Conservation (phyloP, 192 early-diverging fungal genomes). For the Coemansia reversa region DNA sequence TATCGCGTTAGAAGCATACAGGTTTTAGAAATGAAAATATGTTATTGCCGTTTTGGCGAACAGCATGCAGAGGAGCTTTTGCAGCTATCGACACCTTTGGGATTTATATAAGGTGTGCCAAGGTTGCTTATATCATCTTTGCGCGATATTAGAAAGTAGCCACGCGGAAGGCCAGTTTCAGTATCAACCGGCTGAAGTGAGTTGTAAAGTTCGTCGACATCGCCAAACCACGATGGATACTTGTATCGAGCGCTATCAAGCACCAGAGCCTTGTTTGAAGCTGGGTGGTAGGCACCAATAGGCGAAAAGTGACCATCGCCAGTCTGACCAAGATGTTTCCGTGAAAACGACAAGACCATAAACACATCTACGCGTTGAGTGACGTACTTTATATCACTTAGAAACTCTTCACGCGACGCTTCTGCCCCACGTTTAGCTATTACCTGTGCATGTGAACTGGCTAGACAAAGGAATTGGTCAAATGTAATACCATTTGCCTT, state of each 20-base stretch:
- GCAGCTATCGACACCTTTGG: not conserved
- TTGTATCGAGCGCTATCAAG: constrained; percentile 89
- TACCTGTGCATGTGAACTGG: constrained; percentile 83
- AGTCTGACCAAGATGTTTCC: constrained; percentile 76
- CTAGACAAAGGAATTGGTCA: constrained; percentile 85
- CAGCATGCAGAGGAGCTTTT: constrained; percentile 17
- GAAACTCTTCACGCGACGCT: constrained; percentile 72
- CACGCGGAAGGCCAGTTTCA: constrained; percentile 77
- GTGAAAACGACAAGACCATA: constrained; percentile 87
- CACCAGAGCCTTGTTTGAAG: constrained; percentile 72
- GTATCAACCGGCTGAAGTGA: constrained; percentile 78
- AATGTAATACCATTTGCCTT: constrained; percentile 85
- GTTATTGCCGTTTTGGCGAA: constrained; percentile 16
- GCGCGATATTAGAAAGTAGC: constrained; percentile 78
- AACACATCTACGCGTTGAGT: constrained; percentile 70
- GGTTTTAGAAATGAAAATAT: too few relatives aligned
- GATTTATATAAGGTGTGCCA: not conserved
- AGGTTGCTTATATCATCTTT: constrained; percentile 18
- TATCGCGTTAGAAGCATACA: too few relatives aligned
- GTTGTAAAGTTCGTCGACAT: constrained; percentile 71
- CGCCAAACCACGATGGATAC: constrained; percentile 86
- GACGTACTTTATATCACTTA: constrained; percentile 68
- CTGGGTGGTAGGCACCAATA: constrained; percentile 78
- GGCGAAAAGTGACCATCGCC: constrained; percentile 96
- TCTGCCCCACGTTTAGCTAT: constrained; percentile 68